A percentile compares a stretch with the other conserved stretches of the same genome.
Evolutionary conservation across 176 grass and related monocot species (phyloP).

Genomic region (Triticum monococcum): DNA sequence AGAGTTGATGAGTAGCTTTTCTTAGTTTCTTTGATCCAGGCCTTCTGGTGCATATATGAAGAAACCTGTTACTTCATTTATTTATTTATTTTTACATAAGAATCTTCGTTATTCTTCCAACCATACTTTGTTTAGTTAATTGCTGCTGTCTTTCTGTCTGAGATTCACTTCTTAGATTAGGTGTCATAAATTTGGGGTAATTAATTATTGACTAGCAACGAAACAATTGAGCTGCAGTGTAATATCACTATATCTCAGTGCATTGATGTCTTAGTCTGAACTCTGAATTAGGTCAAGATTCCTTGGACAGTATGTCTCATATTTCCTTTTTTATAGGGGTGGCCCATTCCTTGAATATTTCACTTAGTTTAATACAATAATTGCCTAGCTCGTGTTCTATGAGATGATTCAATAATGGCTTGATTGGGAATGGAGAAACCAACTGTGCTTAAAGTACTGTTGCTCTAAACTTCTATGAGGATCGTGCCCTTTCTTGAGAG

Average conservation of each 20-base stretch:
- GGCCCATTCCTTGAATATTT: background rate
- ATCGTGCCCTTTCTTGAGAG: slow-evolving; percentile 30
- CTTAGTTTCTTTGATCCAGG: background rate
- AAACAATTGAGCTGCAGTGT: background rate
- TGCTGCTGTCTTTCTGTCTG: slow-evolving; percentile 14
- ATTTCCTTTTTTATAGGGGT: background rate
- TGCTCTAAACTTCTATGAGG: slow-evolving; percentile 15
- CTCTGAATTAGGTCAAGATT: slow-evolving; percentile 13
- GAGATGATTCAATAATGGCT: slow-evolving; percentile 32
- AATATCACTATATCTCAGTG: slow-evolving; percentile 1
- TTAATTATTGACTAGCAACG: background rate
- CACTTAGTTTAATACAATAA: slow-evolving; percentile 18
- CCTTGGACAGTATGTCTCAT: slow-evolving; percentile 1
- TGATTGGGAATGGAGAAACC: slow-evolving; percentile 26
- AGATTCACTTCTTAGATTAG: slow-evolving; percentile 1
- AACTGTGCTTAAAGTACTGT: slow-evolving; percentile 8
- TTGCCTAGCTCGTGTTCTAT: background rate
- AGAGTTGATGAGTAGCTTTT: background rate
- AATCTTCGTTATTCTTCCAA: background rate
- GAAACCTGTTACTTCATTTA: background rate
- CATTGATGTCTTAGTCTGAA: slow-evolving; percentile 14
- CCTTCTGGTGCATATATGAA: slow-evolving; percentile 16
- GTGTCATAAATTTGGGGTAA: background rate
- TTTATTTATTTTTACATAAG: background rate
- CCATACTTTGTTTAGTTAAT: background rate